Base-by-base conservation (phyloP, 1,284 basidiomycete genomes). In the Exobasidium cylindrosporum region DNA sequence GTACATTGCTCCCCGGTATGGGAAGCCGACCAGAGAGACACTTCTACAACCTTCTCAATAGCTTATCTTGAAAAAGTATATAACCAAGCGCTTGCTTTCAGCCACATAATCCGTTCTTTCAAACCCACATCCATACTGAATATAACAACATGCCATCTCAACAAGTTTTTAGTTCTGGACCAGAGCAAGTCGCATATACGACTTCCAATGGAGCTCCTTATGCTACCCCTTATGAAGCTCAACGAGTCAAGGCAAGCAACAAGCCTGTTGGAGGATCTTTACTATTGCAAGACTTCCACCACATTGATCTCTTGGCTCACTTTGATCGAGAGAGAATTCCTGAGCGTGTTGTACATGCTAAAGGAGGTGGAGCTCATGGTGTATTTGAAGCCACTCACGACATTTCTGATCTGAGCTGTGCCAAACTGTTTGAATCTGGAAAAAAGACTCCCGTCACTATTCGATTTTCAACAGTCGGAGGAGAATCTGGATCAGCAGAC, bases 281-380 rank as follows among this genome's bases (percentile, higher is more conserved):
- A 4, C 60, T 72, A 31, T 62, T 74, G 23, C 68, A 74, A 62
- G 72, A 74, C 60, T 69, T 69, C 58, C 64, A 66, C 56, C 57
- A 69, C 23, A 68, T 70, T 54, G 70, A 94, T 82, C 84, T 90
- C 61, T 85, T 95, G 69, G 88, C 90, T 45, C 91, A 94, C 84
- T 94, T 95, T 77, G 90, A 91, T 82, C 87, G 91, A 61, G 92
- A 96, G 83, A 88, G 93, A 81, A 94, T 97, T 78, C 93, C 93
- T 23, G 94, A 95, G 85, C 90, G 92, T 81, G 89, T 93, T 58
- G 90, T 60, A 43, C 82, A 83, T 67, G 81, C 82, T 57, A 80
- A 81, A 61, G 82, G 81, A 45, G 63, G 60, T 5, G 93, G 91
- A 68, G 93, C 92, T 29, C 91, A 95, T 77, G 93, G 93, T n/a